Percentiles rank a stretch among this genome's conserved stretches.
These are phyloP conservation scores for Theobroma grandiflorum DNA, from an alignment of 441 rosid genomes.

Conservation along the genomic window DNA sequence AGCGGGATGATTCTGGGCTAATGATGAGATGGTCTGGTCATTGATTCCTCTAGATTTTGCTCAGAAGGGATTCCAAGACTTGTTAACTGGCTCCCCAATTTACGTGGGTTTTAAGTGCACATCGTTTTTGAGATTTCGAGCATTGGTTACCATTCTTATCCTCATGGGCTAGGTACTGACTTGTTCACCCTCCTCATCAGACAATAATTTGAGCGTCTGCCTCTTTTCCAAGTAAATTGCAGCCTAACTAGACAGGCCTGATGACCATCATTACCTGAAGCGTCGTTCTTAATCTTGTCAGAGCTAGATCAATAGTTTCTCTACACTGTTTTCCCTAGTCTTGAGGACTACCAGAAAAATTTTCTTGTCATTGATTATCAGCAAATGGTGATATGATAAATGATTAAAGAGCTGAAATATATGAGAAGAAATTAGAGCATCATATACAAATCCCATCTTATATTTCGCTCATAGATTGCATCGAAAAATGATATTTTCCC, in stretches of 20 bases:
- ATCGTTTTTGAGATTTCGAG: conserved; percentile 21
- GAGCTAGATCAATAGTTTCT: conserved; percentile 7
- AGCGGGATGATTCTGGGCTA: conserved; percentile 27
- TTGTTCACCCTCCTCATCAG: background rate
- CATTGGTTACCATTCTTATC: conserved; percentile 17
- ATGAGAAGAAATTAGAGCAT: background rate
- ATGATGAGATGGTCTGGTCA: conserved; percentile 30
- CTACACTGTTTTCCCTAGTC: background rate
- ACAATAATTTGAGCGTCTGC: conserved; percentile 17
- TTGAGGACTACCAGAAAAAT: conserved; percentile 6
- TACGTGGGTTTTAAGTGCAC: conserved; percentile 14
- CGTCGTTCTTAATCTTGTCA: background rate
- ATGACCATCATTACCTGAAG: conserved; percentile 19
- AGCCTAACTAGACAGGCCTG: background rate
- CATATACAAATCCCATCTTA: conserved; percentile 13
- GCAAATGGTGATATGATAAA: background rate
- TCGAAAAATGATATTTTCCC: background rate
- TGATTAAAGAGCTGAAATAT: background rate
- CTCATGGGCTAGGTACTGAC: conserved; percentile 5
- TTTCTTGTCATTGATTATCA: background rate
- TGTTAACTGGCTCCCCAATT: conserved; percentile 11
- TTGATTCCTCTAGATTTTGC: conserved; percentile 21
- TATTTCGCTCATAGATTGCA: background rate
- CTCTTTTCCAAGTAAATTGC: background rate
- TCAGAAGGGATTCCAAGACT: conserved; percentile 21